Conservation (phyloP, 2,329 filamentous ascomycete species). For the Aspergillus udagawae region DNA sequence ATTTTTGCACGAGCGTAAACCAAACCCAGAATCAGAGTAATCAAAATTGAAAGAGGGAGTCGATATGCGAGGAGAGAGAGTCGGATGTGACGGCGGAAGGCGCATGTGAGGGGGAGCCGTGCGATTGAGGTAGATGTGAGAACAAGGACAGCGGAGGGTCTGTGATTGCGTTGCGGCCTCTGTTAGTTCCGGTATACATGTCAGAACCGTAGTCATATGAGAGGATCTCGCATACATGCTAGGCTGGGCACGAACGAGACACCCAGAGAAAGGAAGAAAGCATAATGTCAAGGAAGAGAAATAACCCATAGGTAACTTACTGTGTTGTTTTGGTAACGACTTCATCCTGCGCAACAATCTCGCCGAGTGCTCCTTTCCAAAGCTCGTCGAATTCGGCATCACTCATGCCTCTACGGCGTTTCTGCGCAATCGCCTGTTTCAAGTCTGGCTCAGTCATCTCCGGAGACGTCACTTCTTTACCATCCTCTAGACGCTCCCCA, state of each 20-base stretch:
- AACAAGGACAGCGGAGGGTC: conserved; percentile 63
- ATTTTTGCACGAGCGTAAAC: conserved; percentile 64
- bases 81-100: conserved; percentile 45
- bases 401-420: conserved; percentile 76
- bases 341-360: conserved; percentile 56
- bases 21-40: conserved; percentile 43
- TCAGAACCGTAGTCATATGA: conserved; percentile 43
- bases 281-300: conserved; percentile 16
- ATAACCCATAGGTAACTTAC: conserved; percentile 47
- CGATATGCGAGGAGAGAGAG: conserved; percentile 48
- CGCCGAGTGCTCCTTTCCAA: conserved; percentile 49
- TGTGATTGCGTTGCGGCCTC: conserved; percentile 68
- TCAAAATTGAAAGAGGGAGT: conserved; percentile 48
- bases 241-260: background rate
- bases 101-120: conserved; percentile 71
- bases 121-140: conserved; percentile 87
- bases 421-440: conserved; percentile 70
- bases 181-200: conserved; percentile 70
- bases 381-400: conserved; percentile 90
- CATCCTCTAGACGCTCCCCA: conserved; percentile 65
- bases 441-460: conserved; percentile 68
- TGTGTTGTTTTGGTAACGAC: conserved; percentile 52
- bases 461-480: conserved; percentile 56
- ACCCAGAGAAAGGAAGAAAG: conserved; percentile 12
- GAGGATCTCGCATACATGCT: conserved; percentile 4